A percentile compares a stretch with the other conserved stretches of the same genome.
Conservation (phyloP, 1,284 basidiomycete genomes). For the Gymnopus androsaceus region DNA sequence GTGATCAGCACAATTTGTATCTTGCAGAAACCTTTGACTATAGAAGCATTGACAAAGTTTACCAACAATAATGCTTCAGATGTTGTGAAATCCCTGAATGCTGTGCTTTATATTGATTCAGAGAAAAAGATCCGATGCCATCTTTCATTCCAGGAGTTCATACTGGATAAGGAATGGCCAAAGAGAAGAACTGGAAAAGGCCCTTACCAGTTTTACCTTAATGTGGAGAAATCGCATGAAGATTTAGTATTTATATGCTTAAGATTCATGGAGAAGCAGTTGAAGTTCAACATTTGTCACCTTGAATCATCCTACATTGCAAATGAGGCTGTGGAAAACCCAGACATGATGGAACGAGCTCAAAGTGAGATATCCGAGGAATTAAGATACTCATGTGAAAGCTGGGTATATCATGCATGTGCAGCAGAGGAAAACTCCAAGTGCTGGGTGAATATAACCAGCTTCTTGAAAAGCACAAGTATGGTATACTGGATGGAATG, state of each 20-base stretch:
- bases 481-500: constrained; percentile 1
- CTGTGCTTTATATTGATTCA: background rate
- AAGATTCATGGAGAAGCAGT: background rate
- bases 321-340: background rate
- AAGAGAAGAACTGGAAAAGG: too few relatives aligned
- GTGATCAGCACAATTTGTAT: background rate
- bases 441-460: background rate
- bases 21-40: background rate
- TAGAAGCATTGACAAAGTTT: background rate
- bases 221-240: background rate
- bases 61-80: background rate
- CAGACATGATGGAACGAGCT: background rate
- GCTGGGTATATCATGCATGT: background rate
- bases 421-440: background rate
- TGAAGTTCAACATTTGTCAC: background rate
- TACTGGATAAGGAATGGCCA: background rate
- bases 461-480: background rate
- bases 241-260: background rate
- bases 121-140: background rate
- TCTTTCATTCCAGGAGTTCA: background rate
- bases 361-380: background rate
- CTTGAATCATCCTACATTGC: background rate
- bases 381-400: background rate
- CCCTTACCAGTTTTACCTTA: background rate
- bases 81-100: background rate